Evolutionary conservation across 75 land plant species (phyloP).

Genomic region (Pinus tabuliformis): DNA sequence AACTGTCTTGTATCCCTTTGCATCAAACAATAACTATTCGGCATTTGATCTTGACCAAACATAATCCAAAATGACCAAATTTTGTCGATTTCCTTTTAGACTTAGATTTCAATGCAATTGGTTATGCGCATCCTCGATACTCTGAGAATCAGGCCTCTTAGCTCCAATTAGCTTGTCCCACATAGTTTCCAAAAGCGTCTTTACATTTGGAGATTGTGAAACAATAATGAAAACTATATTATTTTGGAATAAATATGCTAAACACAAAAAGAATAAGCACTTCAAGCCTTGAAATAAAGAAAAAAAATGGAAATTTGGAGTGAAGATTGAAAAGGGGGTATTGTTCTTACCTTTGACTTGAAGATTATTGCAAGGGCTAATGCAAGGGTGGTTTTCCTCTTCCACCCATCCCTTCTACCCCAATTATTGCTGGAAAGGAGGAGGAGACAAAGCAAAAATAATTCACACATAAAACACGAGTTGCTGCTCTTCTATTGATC

Average conservation of each 20-base stretch:
- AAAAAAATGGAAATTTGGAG: not conserved
- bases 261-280: conserved; percentile 6
- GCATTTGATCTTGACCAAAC: not conserved
- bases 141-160: not conserved
- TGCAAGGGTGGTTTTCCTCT: not conserved
- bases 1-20: not conserved
- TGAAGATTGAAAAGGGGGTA: not conserved
- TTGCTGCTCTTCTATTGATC: too few species aligned
- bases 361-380: not conserved
- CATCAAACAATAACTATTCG: not conserved
- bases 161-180: not conserved
- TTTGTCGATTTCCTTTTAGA: not conserved
- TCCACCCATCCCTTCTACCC: not conserved
- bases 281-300: conserved; percentile 28
- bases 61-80: not conserved
- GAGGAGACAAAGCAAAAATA: too few species aligned
- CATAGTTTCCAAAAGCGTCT: not conserved
- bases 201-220: not conserved
- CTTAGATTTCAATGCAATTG: not conserved
- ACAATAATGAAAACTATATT: not conserved
- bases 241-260: not conserved
- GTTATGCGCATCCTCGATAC: not conserved
- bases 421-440: not conserved
- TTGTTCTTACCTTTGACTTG: conserved; percentile 4
- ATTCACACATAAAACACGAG: too few species aligned